Evolutionary conservation across 2,329 filamentous ascomycete species (phyloP).

Genomic region (Talaromyces albobiverticillius): DNA sequence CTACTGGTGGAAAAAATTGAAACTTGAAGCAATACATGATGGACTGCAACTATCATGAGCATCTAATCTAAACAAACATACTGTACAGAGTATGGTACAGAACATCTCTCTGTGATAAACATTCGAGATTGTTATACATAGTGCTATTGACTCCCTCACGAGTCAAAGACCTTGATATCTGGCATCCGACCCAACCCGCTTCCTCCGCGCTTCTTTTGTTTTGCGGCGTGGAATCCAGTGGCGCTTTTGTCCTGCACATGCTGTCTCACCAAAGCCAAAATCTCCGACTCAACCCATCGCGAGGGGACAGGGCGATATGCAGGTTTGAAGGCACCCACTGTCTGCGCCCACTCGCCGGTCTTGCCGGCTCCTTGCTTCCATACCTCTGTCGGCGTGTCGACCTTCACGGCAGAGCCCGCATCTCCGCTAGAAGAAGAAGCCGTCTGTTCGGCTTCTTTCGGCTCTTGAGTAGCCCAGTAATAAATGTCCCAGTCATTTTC

Average conservation of each 20-base stretch:
- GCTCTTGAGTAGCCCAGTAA: constrained; percentile 95
- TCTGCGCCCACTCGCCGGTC: constrained; percentile 92
- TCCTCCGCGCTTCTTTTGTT: constrained; percentile 35
- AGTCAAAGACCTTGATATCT: constrained; percentile 42
- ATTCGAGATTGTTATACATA: constrained; percentile 1
- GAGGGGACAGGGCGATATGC: constrained; percentile 86
- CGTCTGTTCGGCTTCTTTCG: constrained; percentile 51
- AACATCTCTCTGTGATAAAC: not conserved
- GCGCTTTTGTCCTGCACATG: constrained; percentile 75
- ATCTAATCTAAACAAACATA: too few relatives aligned
- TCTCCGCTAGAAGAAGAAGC: constrained; percentile 25
- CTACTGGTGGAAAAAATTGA: too few relatives aligned
- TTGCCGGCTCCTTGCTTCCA: constrained; percentile 53
- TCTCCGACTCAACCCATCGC: constrained; percentile 80
- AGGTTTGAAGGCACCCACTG: constrained; percentile 88
- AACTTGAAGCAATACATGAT: too few relatives aligned
- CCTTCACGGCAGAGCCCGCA: constrained; percentile 25
- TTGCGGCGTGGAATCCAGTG: constrained; percentile 36
- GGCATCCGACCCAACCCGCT: constrained; percentile 48
- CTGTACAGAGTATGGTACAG: not conserved
- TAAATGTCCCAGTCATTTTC: constrained; percentile 99
- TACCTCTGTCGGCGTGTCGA: constrained; percentile 40
- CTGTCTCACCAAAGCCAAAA: constrained; percentile 70
- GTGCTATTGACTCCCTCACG: constrained; percentile 4
- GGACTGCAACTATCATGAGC: not conserved